Conservation (phyloP, 2,329 filamentous ascomycete species). For the Davidsoniella eucalypti region DNA sequence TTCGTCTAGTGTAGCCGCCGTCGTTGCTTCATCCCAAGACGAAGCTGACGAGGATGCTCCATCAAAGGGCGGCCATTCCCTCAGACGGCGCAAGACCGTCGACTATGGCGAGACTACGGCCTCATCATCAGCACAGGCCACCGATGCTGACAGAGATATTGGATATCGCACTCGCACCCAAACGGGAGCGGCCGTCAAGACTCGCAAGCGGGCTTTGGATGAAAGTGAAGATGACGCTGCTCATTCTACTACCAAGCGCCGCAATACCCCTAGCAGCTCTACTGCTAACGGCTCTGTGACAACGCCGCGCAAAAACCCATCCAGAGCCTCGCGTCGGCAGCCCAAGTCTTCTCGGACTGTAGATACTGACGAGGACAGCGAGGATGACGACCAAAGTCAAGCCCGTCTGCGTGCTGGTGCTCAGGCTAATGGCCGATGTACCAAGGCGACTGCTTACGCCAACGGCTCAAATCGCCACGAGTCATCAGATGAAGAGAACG, state of each 20-base stretch:
- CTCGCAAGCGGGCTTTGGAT: slow-evolving; percentile 7
- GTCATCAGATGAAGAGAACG: slow-evolving; percentile 1
- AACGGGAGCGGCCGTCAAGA: slow-evolving; percentile 8
- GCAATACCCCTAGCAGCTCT: neutral
- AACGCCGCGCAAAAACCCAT: slow-evolving; percentile 11
- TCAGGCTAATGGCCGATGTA: neutral
- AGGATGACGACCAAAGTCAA: neutral
- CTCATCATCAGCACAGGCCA: slow-evolving; percentile 17
- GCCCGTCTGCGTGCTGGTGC: neutral
- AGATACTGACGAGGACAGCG: slow-evolving; percentile 5
- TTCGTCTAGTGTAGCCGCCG: neutral
- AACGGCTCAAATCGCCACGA: neutral
- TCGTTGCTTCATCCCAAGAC: slow-evolving; percentile 1
- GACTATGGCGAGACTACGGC: slow-evolving; percentile 35
- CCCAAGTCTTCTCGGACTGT: slow-evolving; percentile 5
- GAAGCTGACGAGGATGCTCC: slow-evolving; percentile 6
- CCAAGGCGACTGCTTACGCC: neutral
- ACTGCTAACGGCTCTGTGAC: neutral
- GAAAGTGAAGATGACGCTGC: slow-evolving; percentile 5
- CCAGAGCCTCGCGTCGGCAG: slow-evolving; percentile 5
- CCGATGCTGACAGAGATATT: neutral
- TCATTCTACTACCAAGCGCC: slow-evolving; percentile 3
- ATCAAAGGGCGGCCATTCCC: slow-evolving; percentile 39
- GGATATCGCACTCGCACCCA: slow-evolving; percentile 9
- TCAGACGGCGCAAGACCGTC: slow-evolving; percentile 38